These are phyloP conservation scores for Stemphylium lycopersici DNA, from an alignment of 2,329 filamentous ascomycete species.

Conservation along the genomic window DNA sequence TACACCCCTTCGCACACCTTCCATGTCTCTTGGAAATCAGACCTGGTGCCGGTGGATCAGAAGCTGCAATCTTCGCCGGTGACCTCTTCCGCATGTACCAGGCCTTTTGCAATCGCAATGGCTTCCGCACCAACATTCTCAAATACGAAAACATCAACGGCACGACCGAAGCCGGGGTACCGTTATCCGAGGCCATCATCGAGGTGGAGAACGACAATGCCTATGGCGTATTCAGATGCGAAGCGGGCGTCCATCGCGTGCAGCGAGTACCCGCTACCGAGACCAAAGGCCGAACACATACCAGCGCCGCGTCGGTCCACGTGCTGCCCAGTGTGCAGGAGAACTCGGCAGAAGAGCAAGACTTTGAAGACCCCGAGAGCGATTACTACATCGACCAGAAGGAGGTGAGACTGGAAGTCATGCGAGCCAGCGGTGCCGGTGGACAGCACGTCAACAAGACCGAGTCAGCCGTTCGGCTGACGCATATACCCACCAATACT, in stretches of 20 bases:
- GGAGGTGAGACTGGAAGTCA: conserved; percentile 84
- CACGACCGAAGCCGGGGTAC: conserved; percentile 64
- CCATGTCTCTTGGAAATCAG: conserved; percentile 91
- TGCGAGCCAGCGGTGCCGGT: conserved; percentile 89
- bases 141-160: conserved; percentile 82
- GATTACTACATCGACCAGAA: conserved; percentile 88
- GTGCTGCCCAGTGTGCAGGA: conserved; percentile 84
- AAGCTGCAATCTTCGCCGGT: conserved; percentile 88
- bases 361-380: conserved; percentile 82
- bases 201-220: conserved; percentile 78
- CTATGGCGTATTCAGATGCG: conserved; percentile 81
- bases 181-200: conserved; percentile 85
- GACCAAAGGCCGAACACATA: conserved; percentile 88
- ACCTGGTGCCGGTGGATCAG: conserved; percentile 88
- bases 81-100: conserved; percentile 91
- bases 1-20: conserved; percentile 86
- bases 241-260: conserved; percentile 93
- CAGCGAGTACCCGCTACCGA: conserved; percentile 93
- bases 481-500: conserved; percentile 84
- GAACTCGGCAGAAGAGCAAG: conserved; percentile 55
- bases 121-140: conserved; percentile 70
- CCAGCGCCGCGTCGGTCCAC: conserved; percentile 88
- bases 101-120: conserved; percentile 72
- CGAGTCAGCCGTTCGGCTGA: conserved; percentile 91
- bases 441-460: conserved; percentile 99